Evolutionary conservation across 2,329 filamentous ascomycete species (phyloP).

Genomic region (Nothophaeocryptopus gaeumannii): DNA sequence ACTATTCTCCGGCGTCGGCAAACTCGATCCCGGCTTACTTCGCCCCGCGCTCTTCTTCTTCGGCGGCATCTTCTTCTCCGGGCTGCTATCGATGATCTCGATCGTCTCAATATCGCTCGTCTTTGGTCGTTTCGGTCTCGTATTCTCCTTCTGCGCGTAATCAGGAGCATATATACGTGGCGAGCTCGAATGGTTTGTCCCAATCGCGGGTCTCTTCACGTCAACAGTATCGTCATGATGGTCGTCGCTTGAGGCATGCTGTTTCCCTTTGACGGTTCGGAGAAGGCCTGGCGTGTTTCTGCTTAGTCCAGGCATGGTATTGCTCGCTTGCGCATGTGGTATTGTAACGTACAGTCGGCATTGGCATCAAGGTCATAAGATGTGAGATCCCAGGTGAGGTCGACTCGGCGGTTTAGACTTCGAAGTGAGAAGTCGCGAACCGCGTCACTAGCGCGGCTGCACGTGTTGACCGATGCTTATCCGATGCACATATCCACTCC

Average conservation of each 20-base stretch:
- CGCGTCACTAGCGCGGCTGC: too few species aligned
- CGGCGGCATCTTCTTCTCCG: neutral
- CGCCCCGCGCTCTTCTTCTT: neutral
- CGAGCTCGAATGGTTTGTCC: neutral
- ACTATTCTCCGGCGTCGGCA: constrained; percentile 5
- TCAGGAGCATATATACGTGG: too few species aligned
- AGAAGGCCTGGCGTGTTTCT: constrained; percentile 27
- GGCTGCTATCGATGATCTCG: neutral
- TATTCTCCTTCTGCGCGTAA: too few species aligned
- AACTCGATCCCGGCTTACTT: neutral
- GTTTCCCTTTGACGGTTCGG: constrained; percentile 31
- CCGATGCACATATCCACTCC: too few species aligned
- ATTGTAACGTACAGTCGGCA: neutral
- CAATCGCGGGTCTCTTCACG: neutral
- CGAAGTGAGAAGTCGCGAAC: too few species aligned
- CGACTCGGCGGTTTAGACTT: too few species aligned
- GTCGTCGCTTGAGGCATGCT: constrained; percentile 38
- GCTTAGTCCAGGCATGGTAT: constrained; percentile 6
- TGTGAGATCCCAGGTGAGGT: too few species aligned
- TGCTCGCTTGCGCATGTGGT: neutral
- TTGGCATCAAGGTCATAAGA: neutral
- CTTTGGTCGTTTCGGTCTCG: too few species aligned
- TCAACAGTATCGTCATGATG: constrained; percentile 32
- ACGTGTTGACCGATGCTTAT: too few species aligned
- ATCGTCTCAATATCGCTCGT: neutral